Base-by-base conservation (phyloP, 805 yeast genomes). In the Schwanniomyces pseudopolymorphus region DNA sequence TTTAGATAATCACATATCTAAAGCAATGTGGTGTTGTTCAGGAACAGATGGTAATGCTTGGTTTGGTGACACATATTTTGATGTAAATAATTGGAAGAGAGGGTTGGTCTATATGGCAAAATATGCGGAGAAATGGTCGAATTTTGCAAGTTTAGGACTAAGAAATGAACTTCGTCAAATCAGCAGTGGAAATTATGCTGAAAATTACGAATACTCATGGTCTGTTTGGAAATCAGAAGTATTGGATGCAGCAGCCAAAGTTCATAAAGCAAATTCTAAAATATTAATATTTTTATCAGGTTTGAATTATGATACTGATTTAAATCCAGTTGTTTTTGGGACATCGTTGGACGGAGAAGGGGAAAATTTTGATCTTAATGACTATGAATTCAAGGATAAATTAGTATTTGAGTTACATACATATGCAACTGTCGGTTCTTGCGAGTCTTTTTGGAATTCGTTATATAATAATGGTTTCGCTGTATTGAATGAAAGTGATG, bases 1-100 rank as follows among this genome's bases (percentile, higher is more conserved):
- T 17, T 33, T 33, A 17, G 36, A 33, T 33, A 33, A 28, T 14
- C 36, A 33, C 11, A 33, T n/a, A 6, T 33, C 19, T 4, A 33
- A 33, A 33, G 36, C 19, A 33, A 33, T 33, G 19, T 33, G 36
- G 36, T 33, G 19, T 33, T 33, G 36, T 19, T 33, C 36, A 5
- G 36, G 20, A 10, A 33, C 36, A 16, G 36, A 33, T 33, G 19
- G 36, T n/a, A 33, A 33, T 33, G 6, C 36, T 10, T 33, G 36
- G 36, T 33, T 33, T 33, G 36, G 36, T 11, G 36, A 33, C 36
- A 33, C 36, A 6, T 33, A 33, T 33, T 33, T 33, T n/a, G 36
- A 33, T 33, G 33, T 28, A 6, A 10, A 33, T 11, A 33, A 33
- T 17, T 33, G 36, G 36, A 33, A 33, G 36, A 33, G 36, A 33